These are phyloP conservation scores for Phaffomyces antillensis DNA, from an alignment of 805 yeast species.

Conservation along the genomic window DNA sequence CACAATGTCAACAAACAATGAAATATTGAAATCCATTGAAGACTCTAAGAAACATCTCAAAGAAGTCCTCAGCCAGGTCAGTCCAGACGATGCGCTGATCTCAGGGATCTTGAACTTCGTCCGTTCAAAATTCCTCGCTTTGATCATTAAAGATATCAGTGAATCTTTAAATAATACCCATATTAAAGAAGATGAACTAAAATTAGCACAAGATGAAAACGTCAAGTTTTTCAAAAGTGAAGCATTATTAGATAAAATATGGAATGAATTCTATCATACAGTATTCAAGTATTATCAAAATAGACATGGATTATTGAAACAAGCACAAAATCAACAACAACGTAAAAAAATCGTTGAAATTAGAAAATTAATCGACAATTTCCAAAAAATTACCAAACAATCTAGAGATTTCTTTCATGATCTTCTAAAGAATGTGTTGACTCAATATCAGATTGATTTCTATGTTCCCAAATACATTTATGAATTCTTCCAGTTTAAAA, in stretches of 20 bases:
- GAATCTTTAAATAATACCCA: conserved; percentile 2
- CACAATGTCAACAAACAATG: conserved; percentile 1
- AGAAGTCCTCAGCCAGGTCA: conserved; percentile 5
- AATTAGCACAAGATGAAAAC: conserved; percentile 12
- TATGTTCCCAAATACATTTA: conserved; percentile 16
- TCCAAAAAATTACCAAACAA: conserved; percentile 41
- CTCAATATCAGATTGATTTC: conserved; percentile 30
- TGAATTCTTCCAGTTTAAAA: conserved; percentile 6
- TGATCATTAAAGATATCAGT: conserved; percentile 34
- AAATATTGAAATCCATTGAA: conserved; percentile 2
- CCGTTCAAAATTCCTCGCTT: conserved; percentile 38
- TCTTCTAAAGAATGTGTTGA: conserved; percentile 34
- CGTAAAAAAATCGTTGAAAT: conserved; percentile 39
- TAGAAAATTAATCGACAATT: conserved; percentile 46
- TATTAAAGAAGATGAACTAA: neutral
- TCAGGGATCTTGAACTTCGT: conserved; percentile 41
- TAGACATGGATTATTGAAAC: conserved; percentile 9
- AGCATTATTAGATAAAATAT: conserved; percentile 42
- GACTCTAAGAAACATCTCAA: conserved; percentile 11
- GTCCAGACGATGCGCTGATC: conserved; percentile 18
- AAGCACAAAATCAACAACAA: conserved; percentile 11
- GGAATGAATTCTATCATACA: conserved; percentile 62
- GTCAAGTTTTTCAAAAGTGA: conserved; percentile 7
- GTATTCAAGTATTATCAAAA: conserved; percentile 42
- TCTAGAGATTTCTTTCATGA: conserved; percentile 41